These are phyloP conservation scores for Flaveria trinervia DNA, from an alignment of 129 eudicot species.

Conservation along the genomic window DNA sequence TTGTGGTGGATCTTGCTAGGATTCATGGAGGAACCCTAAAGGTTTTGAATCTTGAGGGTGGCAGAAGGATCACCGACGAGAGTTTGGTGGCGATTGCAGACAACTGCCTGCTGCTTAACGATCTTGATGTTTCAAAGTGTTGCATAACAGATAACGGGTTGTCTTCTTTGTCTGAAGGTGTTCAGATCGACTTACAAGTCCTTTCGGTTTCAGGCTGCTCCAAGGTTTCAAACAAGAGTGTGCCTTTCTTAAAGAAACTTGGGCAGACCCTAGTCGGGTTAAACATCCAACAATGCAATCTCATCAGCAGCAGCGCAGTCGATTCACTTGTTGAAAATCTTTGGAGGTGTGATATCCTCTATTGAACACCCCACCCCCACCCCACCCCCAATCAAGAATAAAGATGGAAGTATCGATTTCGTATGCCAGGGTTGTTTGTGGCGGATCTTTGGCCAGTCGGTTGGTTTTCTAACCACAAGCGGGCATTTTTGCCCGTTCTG, in stretches of 20 bases:
- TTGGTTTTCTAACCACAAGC: conserved; percentile 47
- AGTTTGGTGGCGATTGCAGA: conserved; percentile 62
- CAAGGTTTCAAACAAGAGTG: conserved; percentile 66
- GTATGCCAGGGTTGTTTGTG: conserved; percentile 49
- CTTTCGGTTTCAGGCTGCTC: conserved; percentile 89
- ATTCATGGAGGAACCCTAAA: conserved; percentile 75
- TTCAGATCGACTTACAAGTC: conserved; percentile 54
- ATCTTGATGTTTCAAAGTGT: conserved; percentile 82
- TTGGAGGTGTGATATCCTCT: conserved; percentile 91
- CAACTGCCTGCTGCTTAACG: conserved; percentile 58
- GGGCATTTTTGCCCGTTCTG: conserved; percentile 47
- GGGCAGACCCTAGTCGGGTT: conserved; percentile 72
- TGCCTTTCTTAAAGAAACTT: conserved; percentile 51
- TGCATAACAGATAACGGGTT: conserved; percentile 71
- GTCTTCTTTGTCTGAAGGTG: conserved; percentile 54
- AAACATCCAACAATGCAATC: conserved; percentile 81
- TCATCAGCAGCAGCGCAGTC: conserved; percentile 61
- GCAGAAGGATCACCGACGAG: conserved; percentile 67
- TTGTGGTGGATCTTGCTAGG: conserved; percentile 50
- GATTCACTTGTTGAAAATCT: conserved; percentile 62
- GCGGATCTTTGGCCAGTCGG: conserved; percentile 41
- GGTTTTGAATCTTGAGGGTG: conserved; percentile 75
- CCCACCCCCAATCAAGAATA: background rate
- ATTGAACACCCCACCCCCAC: conserved; percentile 19
- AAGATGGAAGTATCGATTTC: conserved; percentile 11